These are phyloP conservation scores for Acrodontium crateriforme DNA, from an alignment of 2,329 filamentous ascomycete genomes.

Conservation along the genomic window DNA sequence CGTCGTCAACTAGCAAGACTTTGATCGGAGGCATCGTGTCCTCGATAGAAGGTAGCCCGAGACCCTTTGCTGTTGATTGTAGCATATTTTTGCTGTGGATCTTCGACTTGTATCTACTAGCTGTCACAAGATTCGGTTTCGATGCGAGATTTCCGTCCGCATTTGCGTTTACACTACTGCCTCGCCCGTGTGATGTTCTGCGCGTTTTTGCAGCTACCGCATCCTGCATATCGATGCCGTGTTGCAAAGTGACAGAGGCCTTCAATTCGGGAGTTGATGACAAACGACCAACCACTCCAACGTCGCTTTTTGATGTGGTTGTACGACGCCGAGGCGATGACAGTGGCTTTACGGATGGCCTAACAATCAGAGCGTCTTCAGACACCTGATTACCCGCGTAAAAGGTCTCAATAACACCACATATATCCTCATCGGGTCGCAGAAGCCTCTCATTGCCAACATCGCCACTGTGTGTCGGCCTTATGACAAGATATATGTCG, in stretches of 20 bases:
- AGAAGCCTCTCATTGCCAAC: slow-evolving; percentile 47
- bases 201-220: slow-evolving; percentile 14
- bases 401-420: slow-evolving; percentile 62
- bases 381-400: slow-evolving; percentile 78
- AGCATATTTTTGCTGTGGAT: too few species aligned
- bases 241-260: slow-evolving; percentile 21
- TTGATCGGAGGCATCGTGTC: slow-evolving; percentile 88
- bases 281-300: slow-evolving; percentile 42
- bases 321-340: slow-evolving; percentile 65
- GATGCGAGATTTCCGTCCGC: too few species aligned
- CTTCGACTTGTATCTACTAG: too few species aligned
- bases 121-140: too few species aligned
- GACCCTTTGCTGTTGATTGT: too few species aligned
- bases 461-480: slow-evolving; percentile 34
- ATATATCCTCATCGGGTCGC: slow-evolving; percentile 75
- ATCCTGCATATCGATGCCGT: slow-evolving; percentile 15
- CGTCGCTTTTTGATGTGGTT: slow-evolving; percentile 36
- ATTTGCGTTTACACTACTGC: too few species aligned
- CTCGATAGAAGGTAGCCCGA: too few species aligned
- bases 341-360: slow-evolving; percentile 60
- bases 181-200: slow-evolving; percentile 13
- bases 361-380: slow-evolving; percentile 81
- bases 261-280: slow-evolving; percentile 24
- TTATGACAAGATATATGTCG: slow-evolving; percentile 58
- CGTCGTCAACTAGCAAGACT: slow-evolving; percentile 94